Evolutionary conservation across 2,329 filamentous ascomycete genomes (phyloP).

Genomic region (Scedosporium minutisporum): DNA sequence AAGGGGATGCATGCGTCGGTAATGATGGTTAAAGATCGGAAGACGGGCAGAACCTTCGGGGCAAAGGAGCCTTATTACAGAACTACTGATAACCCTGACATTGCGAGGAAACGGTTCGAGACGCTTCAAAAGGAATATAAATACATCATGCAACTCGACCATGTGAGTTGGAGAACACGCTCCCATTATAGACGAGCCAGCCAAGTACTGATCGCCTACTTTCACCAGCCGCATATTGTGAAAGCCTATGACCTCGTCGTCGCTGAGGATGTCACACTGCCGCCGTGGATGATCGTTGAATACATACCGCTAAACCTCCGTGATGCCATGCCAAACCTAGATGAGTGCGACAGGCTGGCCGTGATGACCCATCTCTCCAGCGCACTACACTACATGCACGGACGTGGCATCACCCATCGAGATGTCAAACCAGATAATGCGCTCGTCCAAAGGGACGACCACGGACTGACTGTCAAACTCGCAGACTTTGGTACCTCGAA

Average conservation of each 20-base stretch:
- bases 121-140: conserved; percentile 5
- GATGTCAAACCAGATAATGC: conserved; percentile 5
- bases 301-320: conserved; percentile 8
- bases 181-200: not conserved
- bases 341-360: not conserved
- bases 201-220: not conserved
- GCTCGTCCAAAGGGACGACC: not conserved
- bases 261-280: conserved; percentile 6
- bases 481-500: too few species aligned
- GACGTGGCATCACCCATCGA: not conserved
- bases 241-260: conserved; percentile 6
- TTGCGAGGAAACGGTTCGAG: conserved; percentile 7
- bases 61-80: conserved; percentile 8
- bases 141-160: conserved; percentile 6
- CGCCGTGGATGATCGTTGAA: conserved; percentile 10
- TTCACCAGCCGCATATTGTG: conserved; percentile 8
- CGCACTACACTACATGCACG: conserved; percentile 5
- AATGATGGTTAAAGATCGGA: conserved; percentile 4
- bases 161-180: conserved; percentile 4
- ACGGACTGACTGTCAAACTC: not conserved
- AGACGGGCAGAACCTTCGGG: conserved; percentile 6
- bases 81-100: conserved; percentile 4
- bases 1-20: conserved; percentile 7
- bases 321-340: not conserved
- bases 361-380: conserved; percentile 5